Evolutionary conservation across 116 monocot species (phyloP), one percentile per base, ranked within the genome.

Genomic region (Cymodocea nodosa): DNA sequence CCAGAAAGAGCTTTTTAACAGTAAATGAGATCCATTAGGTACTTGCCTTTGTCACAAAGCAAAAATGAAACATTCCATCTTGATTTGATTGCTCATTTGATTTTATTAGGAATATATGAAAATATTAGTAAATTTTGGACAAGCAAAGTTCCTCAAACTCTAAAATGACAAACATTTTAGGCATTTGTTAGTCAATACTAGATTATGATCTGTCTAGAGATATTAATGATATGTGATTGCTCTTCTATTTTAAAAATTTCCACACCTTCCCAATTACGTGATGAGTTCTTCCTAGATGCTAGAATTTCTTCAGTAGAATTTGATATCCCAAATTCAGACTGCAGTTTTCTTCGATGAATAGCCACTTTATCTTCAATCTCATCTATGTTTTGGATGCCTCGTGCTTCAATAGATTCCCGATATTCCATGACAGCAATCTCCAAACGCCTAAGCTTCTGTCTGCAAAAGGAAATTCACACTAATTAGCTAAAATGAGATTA

Each of bases 361-460:
- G 82, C 79, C 15, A 99, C 87, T 62, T 85, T 92, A 68, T 66
- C 84, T 64, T 99, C 99, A 36, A 92, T 89, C 62, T 99, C 99
- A 24, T 92, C 92, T 1, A 64, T 23, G 58, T 60, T 99, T 71
- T 79, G 74, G 34, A 83, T 60, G 34, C 98, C 89, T 72, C 70
- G 65, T 66, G 92, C 89, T 71, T 99, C 92, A 64, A 99, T 84
- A 66, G 89, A 81, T 75, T 92, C 99, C 69, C 92, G 89, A 16
- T 92, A 99, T 69, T 99, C 92, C 77, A 99, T 81, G n/a, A 99
- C 92, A 75, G 92, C 86, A 76, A 99, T 83, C 69, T 99, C 99
- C 70, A 99, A 51, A 54, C 89, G 89, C 60, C 92, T 86, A 18
- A 99, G 58, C 79, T 89, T 99, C 56, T 99, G 86, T 55, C 99